These are phyloP conservation scores for Sarocladiaceae sp. DNA, from an alignment of 2,329 filamentous ascomycete genomes.

Conservation along the genomic window DNA sequence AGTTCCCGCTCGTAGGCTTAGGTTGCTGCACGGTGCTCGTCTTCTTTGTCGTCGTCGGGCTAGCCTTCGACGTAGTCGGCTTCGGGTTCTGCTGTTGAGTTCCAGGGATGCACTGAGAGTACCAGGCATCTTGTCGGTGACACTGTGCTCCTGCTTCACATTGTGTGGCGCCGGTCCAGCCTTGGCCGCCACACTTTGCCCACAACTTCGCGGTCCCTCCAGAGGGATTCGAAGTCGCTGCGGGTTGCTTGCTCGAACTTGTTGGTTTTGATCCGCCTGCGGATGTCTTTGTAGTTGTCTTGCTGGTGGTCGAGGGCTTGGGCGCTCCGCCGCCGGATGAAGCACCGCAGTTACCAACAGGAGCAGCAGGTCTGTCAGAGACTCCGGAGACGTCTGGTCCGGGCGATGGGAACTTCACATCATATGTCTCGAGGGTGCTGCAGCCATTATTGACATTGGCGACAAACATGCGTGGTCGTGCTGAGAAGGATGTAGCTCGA, in stretches of 20 bases:
- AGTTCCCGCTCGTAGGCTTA: background rate
- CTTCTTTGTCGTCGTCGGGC: too few relatives aligned
- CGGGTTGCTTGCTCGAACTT: background rate
- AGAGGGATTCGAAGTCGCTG: background rate
- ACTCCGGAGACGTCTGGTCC: slow-evolving; percentile 40
- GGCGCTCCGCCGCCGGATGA: too few relatives aligned
- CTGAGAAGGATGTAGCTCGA: background rate
- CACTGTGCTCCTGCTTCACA: background rate
- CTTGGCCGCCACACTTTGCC: background rate
- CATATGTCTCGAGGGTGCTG: slow-evolving; percentile 44
- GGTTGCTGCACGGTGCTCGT: background rate
- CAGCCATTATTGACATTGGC: slow-evolving; percentile 59
- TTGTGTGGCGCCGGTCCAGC: background rate
- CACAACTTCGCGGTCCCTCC: background rate
- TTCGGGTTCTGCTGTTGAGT: background rate
- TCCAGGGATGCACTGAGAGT: slow-evolving; percentile 1
- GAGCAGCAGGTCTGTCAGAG: background rate
- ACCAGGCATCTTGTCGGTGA: background rate
- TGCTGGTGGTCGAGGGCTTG: background rate
- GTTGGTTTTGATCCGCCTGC: too few relatives aligned
- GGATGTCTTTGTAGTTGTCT: background rate
- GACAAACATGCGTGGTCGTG: slow-evolving; percentile 55
- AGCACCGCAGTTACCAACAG: background rate
- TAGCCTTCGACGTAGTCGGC: too few relatives aligned
- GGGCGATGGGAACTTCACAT: slow-evolving; percentile 57